These are phyloP conservation scores for Apiospora arundinis DNA, from an alignment of 2,329 filamentous ascomycete species.

Conservation along the genomic window DNA sequence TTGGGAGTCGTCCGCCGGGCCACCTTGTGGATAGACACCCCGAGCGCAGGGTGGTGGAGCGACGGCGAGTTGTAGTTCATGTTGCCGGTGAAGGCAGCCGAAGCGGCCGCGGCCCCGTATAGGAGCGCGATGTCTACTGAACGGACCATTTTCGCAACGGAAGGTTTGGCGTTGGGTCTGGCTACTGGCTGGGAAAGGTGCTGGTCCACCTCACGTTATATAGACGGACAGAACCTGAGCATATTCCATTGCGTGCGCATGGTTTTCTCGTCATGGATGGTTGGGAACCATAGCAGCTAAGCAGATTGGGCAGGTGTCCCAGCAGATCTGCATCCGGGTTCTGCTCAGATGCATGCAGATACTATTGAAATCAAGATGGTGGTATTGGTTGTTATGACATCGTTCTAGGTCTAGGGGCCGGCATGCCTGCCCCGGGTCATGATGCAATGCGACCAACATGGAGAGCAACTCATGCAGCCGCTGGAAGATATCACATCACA, in stretches of 20 bases:
- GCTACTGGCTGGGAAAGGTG: neutral
- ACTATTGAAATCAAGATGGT: neutral
- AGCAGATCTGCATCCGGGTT: neutral
- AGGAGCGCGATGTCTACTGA: slow-evolving; percentile 26
- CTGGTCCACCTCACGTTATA: neutral
- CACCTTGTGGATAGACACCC: slow-evolving; percentile 63
- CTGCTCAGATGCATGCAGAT: neutral
- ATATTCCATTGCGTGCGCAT: neutral
- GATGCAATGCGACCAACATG: neutral
- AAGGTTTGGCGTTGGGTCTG: neutral
- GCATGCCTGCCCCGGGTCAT: neutral
- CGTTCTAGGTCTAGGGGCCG: neutral
- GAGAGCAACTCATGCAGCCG: neutral
- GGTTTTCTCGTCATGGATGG: neutral
- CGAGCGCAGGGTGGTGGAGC: slow-evolving; percentile 62
- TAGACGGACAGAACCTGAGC: neutral
- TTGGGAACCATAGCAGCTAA: neutral
- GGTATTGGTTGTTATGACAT: neutral
- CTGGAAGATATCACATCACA: neutral
- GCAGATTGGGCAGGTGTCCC: slow-evolving; percentile 5
- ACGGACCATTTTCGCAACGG: slow-evolving; percentile 29
- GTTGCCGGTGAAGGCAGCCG: slow-evolving; percentile 47
- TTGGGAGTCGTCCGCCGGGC: slow-evolving; percentile 57
- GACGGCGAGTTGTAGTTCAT: slow-evolving; percentile 68
- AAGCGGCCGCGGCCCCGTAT: slow-evolving; percentile 25